Base-by-base conservation (phyloP, 2,329 filamentous ascomycete genomes). In the Alternaria gaisen region DNA sequence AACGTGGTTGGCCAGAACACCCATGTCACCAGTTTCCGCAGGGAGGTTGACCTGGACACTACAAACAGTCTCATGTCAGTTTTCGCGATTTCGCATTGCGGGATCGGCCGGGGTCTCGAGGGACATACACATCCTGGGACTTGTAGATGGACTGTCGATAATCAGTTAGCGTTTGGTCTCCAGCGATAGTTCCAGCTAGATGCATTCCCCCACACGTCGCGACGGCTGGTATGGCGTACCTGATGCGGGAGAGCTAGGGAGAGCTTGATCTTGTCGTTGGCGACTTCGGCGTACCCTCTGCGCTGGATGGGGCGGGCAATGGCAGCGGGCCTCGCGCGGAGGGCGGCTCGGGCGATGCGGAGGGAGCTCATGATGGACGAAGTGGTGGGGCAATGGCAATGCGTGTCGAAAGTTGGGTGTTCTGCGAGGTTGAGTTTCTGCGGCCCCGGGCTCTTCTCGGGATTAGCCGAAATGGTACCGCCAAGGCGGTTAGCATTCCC, bases 41-140 rank as follows among this genome's bases (percentile, higher is more conserved):
- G 95, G 91, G 78, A 99, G 90, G 88, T 99, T 99, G 86, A 99
- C 95, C 86, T 99, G 95, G 79, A 98, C 90, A 83, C 91, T 93
- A 79, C 78, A 71, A 47, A 48, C 61, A 48, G 47, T 43, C 40
- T 60, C 60, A 63, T 62, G 68, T 77, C 68, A 79, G 77, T 72
- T 72, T 67, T 66, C 42, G 66, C 61, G 67, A 59, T 60, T 57
- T 66, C 61, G 62, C 52, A 55, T 51, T 62, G 64, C 63, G 63
- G 61, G 53, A 57, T 69, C 69, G 70, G 65, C 65, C 70, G 74
- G 70, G 56, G 61, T 65, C 59, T 71, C 70, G 66, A 68, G 61
- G 63, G 69, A 86, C 88, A 71, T 88, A 91, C 88, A 90, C 88
- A 83, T 90, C 88, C 75, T 86, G 82, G 60, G 87, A 89, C 80